Evolutionary conservation across 2,329 filamentous ascomycete genomes (phyloP), one percentile per base, ranked within the genome.

Genomic region (Aspergillus brasiliensis): DNA sequence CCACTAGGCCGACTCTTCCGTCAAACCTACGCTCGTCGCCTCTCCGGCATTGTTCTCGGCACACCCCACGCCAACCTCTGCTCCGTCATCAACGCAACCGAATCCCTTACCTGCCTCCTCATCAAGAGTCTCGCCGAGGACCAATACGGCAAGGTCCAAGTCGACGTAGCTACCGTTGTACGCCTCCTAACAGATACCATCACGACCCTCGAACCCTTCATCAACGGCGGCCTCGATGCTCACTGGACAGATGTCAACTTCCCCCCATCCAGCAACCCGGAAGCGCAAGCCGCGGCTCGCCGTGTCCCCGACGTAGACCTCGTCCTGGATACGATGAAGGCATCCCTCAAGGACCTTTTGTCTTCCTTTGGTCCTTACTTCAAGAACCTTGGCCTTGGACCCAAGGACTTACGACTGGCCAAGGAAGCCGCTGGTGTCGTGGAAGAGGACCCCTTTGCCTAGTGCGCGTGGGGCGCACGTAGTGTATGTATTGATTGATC

Each of bases 231-330:
- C 1, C 67, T 78, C 11, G 82, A 85, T 1, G 75, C 86, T 3
- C 91, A 95, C 75, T 96, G 91, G 91, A 93, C 91, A 1, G 92
- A 97, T 73, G 78, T 90, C 2, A 81, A 84, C 17, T 84, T 85
- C 58, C 71, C 74, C 1, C 80, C 82, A 0, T 68, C 71, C 1
- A 71, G 64, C 38, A 61, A 72, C 19, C 67, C 70, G 8, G 65
- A 71, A 27, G 70, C 68, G 0, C 69, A 75, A 65, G 62, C 69
- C 65, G 61, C 68, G 40, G 75, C 77, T 21, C 76, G 78, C 51
- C 75, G 74, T 4, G 76, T 84, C 1, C 75, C 77, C 0, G 91
- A 94, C 67, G 87, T 96, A n/a, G 86, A 93, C 19, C 81, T 85
- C 42, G 81, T 97, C 10, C 66, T 91, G 47, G 78, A 82, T 15